Evolutionary conservation across 148 eudicot species (phyloP).

Genomic region (Dysphania ambrosioides): DNA sequence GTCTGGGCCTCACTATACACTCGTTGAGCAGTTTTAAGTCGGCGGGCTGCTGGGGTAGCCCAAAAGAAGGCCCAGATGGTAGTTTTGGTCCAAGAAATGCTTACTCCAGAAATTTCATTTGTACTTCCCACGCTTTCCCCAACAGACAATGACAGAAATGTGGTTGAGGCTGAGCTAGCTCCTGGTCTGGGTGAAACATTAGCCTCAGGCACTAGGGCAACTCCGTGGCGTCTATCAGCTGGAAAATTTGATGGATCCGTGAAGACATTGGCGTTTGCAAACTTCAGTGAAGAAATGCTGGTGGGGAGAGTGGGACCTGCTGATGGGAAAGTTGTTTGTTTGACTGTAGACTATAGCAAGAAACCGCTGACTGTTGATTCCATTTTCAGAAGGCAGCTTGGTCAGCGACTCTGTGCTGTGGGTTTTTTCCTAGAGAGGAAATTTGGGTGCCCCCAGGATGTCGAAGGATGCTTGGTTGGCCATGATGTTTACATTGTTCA

Average conservation of each 20-base stretch:
- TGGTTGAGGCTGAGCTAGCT: constrained; percentile 84
- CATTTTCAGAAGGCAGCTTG: constrained; percentile 60
- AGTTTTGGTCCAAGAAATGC: constrained; percentile 82
- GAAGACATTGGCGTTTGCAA: constrained; percentile 72
- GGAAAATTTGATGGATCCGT: constrained; percentile 75
- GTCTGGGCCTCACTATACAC: constrained; percentile 96
- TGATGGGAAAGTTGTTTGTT: constrained; percentile 64
- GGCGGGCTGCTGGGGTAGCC: constrained; percentile 68
- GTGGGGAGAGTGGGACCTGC: constrained; percentile 53
- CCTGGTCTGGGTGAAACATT: constrained; percentile 93
- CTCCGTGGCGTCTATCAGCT: constrained; percentile 78
- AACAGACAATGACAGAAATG: constrained; percentile 50
- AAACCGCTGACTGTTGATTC: constrained; percentile 69
- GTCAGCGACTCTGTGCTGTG: constrained; percentile 72
- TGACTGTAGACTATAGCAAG: constrained; percentile 79
- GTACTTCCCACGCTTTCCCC: constrained; percentile 92
- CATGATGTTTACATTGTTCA: constrained; percentile 74
- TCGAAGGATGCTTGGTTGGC: constrained; percentile 92
- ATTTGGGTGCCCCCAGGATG: constrained; percentile 83
- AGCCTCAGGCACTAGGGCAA: constrained; percentile 86
- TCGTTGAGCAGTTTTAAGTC: constrained; percentile 87
- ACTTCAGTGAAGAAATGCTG: constrained; percentile 85
- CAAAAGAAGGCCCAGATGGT: constrained; percentile 79
- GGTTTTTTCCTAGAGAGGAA: constrained; percentile 78
- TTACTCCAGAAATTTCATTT: constrained; percentile 73